Percentiles rank a stretch among this genome's conserved stretches.
Conservation (phyloP, 164 flowering plant species). For the Vitis labrusca region DNA sequence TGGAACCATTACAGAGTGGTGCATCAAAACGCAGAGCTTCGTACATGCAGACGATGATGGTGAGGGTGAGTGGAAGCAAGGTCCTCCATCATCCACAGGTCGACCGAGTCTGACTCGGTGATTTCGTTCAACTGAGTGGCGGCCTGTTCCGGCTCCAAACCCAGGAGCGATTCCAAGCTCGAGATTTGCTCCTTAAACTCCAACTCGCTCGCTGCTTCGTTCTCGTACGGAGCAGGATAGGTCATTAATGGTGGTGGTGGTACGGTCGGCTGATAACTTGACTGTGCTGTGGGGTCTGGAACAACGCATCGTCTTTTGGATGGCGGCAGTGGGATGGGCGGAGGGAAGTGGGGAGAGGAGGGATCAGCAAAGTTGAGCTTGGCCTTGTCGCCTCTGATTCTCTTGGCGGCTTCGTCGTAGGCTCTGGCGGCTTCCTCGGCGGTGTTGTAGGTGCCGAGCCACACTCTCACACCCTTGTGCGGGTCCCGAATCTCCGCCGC, state of each 20-base stretch:
- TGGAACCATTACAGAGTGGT: no score
- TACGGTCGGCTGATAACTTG: conserved; percentile 4
- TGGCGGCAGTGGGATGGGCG: conserved; percentile 14
- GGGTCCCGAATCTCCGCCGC: conserved; percentile 85
- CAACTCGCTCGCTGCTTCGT: neutral
- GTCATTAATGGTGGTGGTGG: neutral
- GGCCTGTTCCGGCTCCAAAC: conserved; percentile 29
- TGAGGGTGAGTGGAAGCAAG: conserved; percentile 18
- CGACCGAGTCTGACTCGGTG: conserved; percentile 18
- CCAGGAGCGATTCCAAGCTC: conserved; percentile 54
- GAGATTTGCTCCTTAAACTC: conserved; percentile 46
- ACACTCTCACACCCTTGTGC: conserved; percentile 57
- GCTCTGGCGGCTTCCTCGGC: conserved; percentile 76
- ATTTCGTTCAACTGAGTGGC: neutral
- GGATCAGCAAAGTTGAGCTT: conserved; percentile 57
- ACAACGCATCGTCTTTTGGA: conserved; percentile 27
- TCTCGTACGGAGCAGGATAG: neutral
- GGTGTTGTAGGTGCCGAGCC: conserved; percentile 77
- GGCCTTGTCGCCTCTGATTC: conserved; percentile 76
- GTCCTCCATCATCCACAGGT: conserved; percentile 43
- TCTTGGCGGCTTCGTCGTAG: conserved; percentile 66
- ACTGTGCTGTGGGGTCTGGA: conserved; percentile 1
- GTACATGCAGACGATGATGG: neutral
- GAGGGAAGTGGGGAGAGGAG: neutral
- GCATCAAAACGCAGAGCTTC: neutral